Evolutionary conservation across 2,329 filamentous ascomycete genomes (phyloP).

Genomic region (Penicillium crustosum): DNA sequence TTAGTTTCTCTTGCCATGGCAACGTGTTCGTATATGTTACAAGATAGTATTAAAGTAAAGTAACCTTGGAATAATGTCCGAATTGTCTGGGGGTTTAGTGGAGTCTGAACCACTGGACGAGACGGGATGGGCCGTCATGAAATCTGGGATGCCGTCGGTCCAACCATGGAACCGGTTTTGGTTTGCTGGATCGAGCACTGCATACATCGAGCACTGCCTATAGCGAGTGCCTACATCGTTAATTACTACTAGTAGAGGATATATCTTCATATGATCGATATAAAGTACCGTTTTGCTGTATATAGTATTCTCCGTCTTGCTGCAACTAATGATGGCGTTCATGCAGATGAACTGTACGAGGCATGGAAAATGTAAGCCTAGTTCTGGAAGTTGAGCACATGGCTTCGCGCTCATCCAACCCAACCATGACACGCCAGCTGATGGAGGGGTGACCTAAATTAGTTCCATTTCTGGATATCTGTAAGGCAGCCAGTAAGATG

Average conservation of each 20-base stretch:
- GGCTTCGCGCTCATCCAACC: slow-evolving; percentile 22
- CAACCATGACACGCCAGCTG: slow-evolving; percentile 11
- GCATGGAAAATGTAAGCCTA: slow-evolving; percentile 9
- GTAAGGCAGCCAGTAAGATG: slow-evolving; percentile 14
- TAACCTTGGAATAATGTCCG: neutral
- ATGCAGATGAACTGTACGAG: slow-evolving; percentile 24
- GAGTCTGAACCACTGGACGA: slow-evolving; percentile 28
- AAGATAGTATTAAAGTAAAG: neutral
- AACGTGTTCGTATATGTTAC: slow-evolving; percentile 16
- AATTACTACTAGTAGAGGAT: neutral
- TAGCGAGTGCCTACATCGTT: neutral
- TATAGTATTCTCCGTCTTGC: slow-evolving; percentile 1
- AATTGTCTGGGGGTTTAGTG: slow-evolving; percentile 19
- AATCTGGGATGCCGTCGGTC: slow-evolving; percentile 14
- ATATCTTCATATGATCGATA: neutral
- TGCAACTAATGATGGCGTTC: slow-evolving; percentile 20
- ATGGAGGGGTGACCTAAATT: slow-evolving; percentile 6
- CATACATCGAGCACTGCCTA: neutral
- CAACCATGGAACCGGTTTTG: slow-evolving; percentile 23
- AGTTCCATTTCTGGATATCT: neutral
- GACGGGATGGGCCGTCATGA: slow-evolving; percentile 23
- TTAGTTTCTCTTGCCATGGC: slow-evolving; percentile 22
- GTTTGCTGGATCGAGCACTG: neutral
- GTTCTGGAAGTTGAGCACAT: slow-evolving; percentile 28
- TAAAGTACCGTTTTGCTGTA: neutral